Base-by-base conservation (phyloP, 257 asterid genomes). In the Solanum arcanum region DNA sequence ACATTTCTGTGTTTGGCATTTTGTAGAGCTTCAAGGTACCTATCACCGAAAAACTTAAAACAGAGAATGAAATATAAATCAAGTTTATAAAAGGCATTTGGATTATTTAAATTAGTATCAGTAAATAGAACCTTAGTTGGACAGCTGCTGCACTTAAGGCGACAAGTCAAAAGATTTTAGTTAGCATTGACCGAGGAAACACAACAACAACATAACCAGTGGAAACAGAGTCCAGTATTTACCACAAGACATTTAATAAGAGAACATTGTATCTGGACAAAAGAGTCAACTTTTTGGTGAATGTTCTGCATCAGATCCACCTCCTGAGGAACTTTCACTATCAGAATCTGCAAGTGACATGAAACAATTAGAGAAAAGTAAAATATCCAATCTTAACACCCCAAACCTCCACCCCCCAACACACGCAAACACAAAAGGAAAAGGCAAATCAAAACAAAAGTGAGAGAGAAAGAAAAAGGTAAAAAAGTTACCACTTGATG, bases 291-390 rank as follows among this genome's bases (percentile, higher is more conserved):
- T 88, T 86, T 89, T 91, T 72, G 93, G 92, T 70, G 92, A 90
- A 52, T 75, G 87, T 73, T 88, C 92, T 29, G 92, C 93, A 44
- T 92, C 95, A 82, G 98, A 95, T 74, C 94, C 97, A 89, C 90
- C 93, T 59, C 89, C 94, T 25, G 93, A 91, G 87, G 96, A 93
- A 88, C 94, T 95, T 86, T 90, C 95, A 27, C 95, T 92, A 25
- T 94, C 98, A 84, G 98, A 94, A 90, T 91, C 98, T 96, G 93
- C 81, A 37, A 27, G 20, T 80, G 41, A 49, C 81, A 69, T 56
- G n/a, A 44, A 70, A 47, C 76, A 76, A 83, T 64, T 35, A 37
- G 86, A 66, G 69, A 78, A 46, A 78, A 46, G 21, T 15, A 20
- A 3, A 27, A 14, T 16, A 15, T 46, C 83, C 66, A 78, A 78